Evolutionary conservation across 192 early-diverging fungal species (phyloP).

Genomic region (Linnemannia exigua): DNA sequence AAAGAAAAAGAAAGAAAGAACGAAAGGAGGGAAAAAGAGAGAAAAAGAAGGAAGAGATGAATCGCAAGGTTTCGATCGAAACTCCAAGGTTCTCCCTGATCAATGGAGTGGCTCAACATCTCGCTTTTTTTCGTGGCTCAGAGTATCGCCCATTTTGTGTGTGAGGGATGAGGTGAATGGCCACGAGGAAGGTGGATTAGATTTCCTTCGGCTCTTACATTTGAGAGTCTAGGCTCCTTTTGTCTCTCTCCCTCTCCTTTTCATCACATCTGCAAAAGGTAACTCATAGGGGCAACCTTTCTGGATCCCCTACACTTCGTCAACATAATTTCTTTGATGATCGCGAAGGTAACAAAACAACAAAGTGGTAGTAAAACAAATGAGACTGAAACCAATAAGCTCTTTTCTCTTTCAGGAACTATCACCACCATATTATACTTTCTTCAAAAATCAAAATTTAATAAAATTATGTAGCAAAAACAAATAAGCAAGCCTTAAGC

Average conservation of each 20-base stretch:
- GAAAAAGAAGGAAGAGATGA: not conserved
- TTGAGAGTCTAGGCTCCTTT: not conserved
- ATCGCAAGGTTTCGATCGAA: not conserved
- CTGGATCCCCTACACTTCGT: too few relatives aligned
- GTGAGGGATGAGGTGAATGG: not conserved
- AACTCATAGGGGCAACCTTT: not conserved
- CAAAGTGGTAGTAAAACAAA: too few relatives aligned
- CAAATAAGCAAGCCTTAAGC: not conserved
- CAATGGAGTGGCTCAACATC: not conserved
- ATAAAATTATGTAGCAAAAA: not conserved
- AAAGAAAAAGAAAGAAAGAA: not conserved
- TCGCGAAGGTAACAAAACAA: too few relatives aligned
- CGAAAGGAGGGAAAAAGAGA: not conserved
- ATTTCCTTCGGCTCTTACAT: not conserved
- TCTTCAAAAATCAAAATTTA: not conserved
- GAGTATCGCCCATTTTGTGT: not conserved
- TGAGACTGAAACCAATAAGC: not conserved
- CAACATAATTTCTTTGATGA: too few relatives aligned
- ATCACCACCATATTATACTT: not conserved
- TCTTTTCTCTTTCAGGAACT: not conserved
- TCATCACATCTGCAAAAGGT: not conserved
- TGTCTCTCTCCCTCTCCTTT: not conserved
- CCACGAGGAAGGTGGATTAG: not conserved
- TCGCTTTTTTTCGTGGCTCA: not conserved
- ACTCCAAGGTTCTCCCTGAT: not conserved